A percentile compares a stretch with the other conserved stretches of the same genome.
These are phyloP conservation scores for Galerina marginata DNA, from an alignment of 768 basidiomycete species.

Conservation along the genomic window DNA sequence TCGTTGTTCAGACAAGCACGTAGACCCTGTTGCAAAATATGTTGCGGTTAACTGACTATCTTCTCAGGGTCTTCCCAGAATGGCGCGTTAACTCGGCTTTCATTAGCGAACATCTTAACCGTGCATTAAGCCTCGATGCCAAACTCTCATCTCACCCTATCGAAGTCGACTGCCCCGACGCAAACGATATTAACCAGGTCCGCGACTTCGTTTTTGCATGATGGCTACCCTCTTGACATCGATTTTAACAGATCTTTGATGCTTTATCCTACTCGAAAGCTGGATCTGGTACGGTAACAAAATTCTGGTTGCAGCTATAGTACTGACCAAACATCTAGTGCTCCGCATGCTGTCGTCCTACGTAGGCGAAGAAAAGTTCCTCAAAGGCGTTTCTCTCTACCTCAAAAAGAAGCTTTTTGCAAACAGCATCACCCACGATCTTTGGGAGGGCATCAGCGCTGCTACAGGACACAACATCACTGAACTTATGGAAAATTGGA, in stretches of 20 bases:
- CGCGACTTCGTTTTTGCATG: neutral
- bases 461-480: constrained; percentile 78
- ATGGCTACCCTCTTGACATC: neutral
- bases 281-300: constrained; percentile 59
- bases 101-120: constrained; percentile 74
- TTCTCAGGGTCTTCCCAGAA: constrained; percentile 66
- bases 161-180: constrained; percentile 88
- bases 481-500: constrained; percentile 91
- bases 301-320: neutral
- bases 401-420: constrained; percentile 87
- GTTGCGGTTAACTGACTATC: constrained; percentile 1
- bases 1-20: too few relatives aligned
- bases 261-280: constrained; percentile 86
- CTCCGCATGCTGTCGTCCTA: constrained; percentile 91
- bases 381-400: constrained; percentile 89
- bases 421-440: constrained; percentile 83
- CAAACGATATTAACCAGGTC: constrained; percentile 82
- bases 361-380: constrained; percentile 88
- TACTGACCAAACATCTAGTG: constrained; percentile 47
- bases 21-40: too few relatives aligned
- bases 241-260: constrained; percentile 80
- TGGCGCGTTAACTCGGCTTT: constrained; percentile 87
- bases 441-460: constrained; percentile 85
- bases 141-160: constrained; percentile 91
- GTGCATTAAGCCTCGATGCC: constrained; percentile 83